Percentiles rank a stretch among this genome's conserved stretches.
Conservation (phyloP, 2,329 filamentous ascomycete genomes). For the Cryphonectria radicalis region DNA sequence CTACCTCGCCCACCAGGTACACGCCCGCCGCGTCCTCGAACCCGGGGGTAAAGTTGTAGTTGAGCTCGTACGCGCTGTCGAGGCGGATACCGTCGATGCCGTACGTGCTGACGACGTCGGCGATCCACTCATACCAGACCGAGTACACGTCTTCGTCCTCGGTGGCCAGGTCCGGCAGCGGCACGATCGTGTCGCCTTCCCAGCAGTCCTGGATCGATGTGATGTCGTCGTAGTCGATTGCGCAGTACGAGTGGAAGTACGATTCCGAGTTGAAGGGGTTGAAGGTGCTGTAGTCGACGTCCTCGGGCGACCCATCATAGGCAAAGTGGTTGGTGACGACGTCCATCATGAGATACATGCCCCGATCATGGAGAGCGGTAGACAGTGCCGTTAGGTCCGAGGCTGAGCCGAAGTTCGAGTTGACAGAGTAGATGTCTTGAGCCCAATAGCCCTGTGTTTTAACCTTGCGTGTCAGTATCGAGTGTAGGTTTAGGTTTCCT, state of each 20-base stretch:
- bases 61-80: slow-evolving; percentile 53
- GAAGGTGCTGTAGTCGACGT: slow-evolving; percentile 58
- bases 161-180: slow-evolving; percentile 56
- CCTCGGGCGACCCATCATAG: slow-evolving; percentile 50
- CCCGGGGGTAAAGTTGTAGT: slow-evolving; percentile 51
- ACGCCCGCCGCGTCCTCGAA: slow-evolving; percentile 52
- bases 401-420: slow-evolving; percentile 53
- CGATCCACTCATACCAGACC: slow-evolving; percentile 54
- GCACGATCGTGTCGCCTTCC: slow-evolving; percentile 52
- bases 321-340: slow-evolving; percentile 62
- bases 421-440: slow-evolving; percentile 54
- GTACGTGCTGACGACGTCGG: slow-evolving; percentile 52
- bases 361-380: slow-evolving; percentile 53
- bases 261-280: slow-evolving; percentile 57
- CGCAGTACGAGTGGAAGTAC: slow-evolving; percentile 61
- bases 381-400: slow-evolving; percentile 55
- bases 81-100: slow-evolving; percentile 56
- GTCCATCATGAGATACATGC: slow-evolving; percentile 62
- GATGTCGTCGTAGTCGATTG: slow-evolving; percentile 54
- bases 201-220: slow-evolving; percentile 49
- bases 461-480: not conserved
- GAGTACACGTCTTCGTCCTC: slow-evolving; percentile 46
- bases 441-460: slow-evolving; percentile 56
- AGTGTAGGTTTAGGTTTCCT: not conserved
- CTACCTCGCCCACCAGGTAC: slow-evolving; percentile 56